Conservation (phyloP, 2,329 filamentous ascomycete genomes). For the Lasiodiplodia hormozganensis region DNA sequence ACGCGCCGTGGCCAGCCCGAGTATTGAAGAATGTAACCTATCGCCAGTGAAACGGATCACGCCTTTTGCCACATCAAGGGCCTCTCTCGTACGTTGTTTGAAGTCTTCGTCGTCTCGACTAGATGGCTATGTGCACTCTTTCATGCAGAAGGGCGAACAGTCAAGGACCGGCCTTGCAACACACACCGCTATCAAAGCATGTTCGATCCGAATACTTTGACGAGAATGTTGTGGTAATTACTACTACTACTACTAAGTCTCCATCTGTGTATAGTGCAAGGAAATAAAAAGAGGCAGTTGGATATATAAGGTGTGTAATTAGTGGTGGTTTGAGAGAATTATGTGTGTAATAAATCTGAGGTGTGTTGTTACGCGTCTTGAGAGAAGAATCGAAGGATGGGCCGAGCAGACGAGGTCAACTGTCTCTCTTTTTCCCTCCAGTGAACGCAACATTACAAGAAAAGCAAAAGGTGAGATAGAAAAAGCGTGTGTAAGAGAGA, state of each 20-base stretch:
- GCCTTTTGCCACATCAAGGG: not conserved
- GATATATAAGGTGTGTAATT: not conserved
- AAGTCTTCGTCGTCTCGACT: not conserved
- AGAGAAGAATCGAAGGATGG: conserved; percentile 21
- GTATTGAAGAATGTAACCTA: conserved; percentile 1
- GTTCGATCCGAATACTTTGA: not conserved
- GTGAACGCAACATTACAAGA: conserved; percentile 44
- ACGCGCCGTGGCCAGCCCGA: not conserved
- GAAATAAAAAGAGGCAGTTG: not conserved
- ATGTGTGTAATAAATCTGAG: conserved; percentile 1
- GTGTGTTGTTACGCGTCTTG: conserved; percentile 18
- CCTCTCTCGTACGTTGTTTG: not conserved
- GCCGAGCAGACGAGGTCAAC: conserved; percentile 19
- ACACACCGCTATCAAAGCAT: not conserved
- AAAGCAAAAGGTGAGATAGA: conserved; percentile 45
- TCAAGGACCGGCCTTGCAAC: conserved; percentile 1
- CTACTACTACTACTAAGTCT: not conserved
- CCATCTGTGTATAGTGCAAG: not conserved
- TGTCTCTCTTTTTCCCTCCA: conserved; percentile 8
- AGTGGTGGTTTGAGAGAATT: not conserved
- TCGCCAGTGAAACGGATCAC: not conserved
- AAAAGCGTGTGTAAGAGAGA: conserved; percentile 1
- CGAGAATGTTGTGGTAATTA: not conserved
- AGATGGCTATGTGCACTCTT: conserved; percentile 1
- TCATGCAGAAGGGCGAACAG: not conserved